Base-by-base conservation (phyloP, 305 asterid species). In the Fraxinus nigra region DNA sequence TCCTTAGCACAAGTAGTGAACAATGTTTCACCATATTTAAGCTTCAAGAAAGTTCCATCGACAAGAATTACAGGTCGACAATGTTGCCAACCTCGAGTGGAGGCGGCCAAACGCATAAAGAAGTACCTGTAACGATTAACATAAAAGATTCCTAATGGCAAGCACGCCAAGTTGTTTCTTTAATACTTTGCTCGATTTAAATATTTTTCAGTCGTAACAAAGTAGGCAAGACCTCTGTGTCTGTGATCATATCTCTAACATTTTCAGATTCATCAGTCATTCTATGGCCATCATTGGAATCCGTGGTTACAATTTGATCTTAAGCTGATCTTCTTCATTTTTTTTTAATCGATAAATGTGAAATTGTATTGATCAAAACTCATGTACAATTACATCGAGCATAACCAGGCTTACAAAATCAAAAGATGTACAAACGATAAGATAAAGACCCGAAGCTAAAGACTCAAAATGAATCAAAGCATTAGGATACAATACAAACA, bases 1-100 rank as follows among this genome's bases (percentile, higher is more conserved):
- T 65, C 73, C 73, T 65, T 65, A 9, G 73, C 73, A 65, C 73
- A 65, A 26, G 73, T 34, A 65, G 73, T 65, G 35, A 65, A 65
- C 35, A 26, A 65, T 26, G 73, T 28, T n/a, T 34, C 73, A 65
- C 37, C 73, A 0, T 65, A 65, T 11, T 65, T 65, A 65, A 65
- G 73, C 73, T 26, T 65, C 37, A 65, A 65, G 73, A 65, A 65
- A 24, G 35, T 0, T 34, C n/a, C 35, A 65, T 65, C 73, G 0
- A 65, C 73, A 65, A 65, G 73, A 65, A 65, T 26, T 65, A 65
- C n/a, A 28, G 73, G 73, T 65, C 73, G 37, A 65, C 73, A 65
- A 28, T 28, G 73, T 65, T 24, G 73, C 73, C 73, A 65, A 65
- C 73, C 37, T 26, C 28, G 73, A 24, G 30, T 26, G 73, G 73